Conservation (phyloP, 2,329 filamentous ascomycete genomes). For the Zasmidium citrigriseum region DNA sequence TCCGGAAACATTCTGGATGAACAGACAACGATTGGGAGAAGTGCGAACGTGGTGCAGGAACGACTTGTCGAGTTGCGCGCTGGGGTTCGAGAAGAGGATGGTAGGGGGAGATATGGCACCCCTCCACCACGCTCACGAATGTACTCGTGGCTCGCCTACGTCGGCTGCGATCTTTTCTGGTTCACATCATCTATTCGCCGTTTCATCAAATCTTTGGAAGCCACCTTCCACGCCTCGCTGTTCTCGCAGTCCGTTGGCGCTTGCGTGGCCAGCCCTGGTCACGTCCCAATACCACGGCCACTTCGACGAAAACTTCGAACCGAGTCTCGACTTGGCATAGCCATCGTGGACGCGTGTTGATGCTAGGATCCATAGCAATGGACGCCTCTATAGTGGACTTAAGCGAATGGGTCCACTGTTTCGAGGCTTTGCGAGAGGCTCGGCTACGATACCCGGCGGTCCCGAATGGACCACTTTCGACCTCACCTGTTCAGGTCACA, state of each 20-base stretch:
- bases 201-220: background rate
- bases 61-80: background rate
- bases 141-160: background rate
- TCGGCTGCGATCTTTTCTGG: background rate
- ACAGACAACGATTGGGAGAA: background rate
- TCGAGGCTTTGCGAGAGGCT: background rate
- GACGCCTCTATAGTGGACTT: background rate
- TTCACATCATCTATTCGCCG: slow-evolving; percentile 1
- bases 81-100: background rate
- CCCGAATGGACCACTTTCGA: background rate
- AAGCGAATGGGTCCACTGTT: background rate
- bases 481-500: background rate
- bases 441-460: background rate
- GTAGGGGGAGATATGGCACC: background rate
- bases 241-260: background rate
- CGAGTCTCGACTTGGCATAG: background rate
- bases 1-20: slow-evolving; percentile 1
- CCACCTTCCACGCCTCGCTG: background rate
- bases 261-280: background rate
- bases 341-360: background rate
- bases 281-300: background rate
- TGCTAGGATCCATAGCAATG: background rate
- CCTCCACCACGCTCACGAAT: background rate
- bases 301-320: background rate
- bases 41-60: background rate